Evolutionary conservation across 2,329 filamentous ascomycete genomes (phyloP).

Genomic region (Talaromyces amestolkiae): DNA sequence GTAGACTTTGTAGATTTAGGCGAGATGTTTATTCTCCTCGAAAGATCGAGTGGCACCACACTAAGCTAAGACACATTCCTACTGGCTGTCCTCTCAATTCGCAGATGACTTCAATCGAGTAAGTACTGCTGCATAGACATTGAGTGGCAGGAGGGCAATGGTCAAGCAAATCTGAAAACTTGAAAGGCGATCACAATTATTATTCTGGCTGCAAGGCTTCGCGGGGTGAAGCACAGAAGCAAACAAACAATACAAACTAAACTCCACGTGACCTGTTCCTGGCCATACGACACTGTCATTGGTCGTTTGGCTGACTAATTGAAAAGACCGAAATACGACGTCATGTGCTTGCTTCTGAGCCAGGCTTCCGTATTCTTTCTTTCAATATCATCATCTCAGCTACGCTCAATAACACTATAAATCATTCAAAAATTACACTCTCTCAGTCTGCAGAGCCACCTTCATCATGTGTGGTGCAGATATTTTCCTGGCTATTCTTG

Average conservation of each 20-base stretch:
- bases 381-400: background rate
- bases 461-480: constrained; percentile 58
- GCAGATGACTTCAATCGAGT: background rate
- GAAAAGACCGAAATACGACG: background rate
- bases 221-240: background rate
- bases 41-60: background rate
- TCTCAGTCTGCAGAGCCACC: background rate
- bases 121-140: background rate
- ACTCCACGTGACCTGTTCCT: background rate
- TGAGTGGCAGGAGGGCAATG: background rate
- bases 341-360: constrained; percentile 2
- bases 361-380: constrained; percentile 6
- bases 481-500: constrained; percentile 59
- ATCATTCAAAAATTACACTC: background rate
- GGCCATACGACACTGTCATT: background rate
- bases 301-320: background rate
- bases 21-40: background rate
- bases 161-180: background rate
- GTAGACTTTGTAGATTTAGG: background rate
- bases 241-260: background rate
- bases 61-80: background rate
- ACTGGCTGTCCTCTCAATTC: background rate
- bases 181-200: background rate
- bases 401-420: background rate
- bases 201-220: background rate